phyloP scores from a whole-genome alignment of 345 rosid species.

The Psidium guajava region DNA sequence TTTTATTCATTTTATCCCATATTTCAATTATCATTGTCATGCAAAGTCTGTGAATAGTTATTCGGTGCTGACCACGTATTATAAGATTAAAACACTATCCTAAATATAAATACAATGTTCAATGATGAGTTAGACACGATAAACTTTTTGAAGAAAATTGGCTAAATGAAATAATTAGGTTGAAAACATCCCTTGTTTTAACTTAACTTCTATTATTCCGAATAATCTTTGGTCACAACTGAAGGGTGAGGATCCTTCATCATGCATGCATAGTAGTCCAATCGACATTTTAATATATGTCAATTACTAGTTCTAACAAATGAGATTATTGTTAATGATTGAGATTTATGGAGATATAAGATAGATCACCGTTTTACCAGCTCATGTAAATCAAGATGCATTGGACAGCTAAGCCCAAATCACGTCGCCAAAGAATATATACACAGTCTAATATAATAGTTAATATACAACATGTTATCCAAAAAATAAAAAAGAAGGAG shows the following conservation, averaged over 20 bases:
- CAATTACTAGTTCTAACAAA: neutral
- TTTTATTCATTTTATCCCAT: neutral
- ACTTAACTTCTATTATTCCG: too few species aligned
- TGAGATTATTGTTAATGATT: neutral
- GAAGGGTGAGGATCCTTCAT: too few species aligned
- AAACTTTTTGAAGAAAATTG: neutral
- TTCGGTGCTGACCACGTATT: fast-evolving
- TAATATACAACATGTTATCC: neutral
- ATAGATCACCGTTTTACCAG: neutral
- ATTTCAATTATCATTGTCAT: neutral
- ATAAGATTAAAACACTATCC: neutral
- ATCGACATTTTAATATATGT: neutral
- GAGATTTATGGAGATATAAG: neutral
- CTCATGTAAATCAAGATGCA: neutral
- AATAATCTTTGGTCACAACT: too few species aligned
- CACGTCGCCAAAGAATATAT: neutral
- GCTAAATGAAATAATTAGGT: too few species aligned
- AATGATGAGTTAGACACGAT: neutral
- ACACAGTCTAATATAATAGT: neutral
- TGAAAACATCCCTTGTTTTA: too few species aligned
- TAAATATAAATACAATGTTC: neutral
- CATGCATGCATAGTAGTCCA: neutral
- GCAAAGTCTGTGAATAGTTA: neutral
- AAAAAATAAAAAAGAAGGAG: neutral
- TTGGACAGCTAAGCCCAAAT: neutral